phyloP scores from a whole-genome alignment of 495 filamentous ascomycete genomes.

The Elasticomyces elasticus region DNA sequence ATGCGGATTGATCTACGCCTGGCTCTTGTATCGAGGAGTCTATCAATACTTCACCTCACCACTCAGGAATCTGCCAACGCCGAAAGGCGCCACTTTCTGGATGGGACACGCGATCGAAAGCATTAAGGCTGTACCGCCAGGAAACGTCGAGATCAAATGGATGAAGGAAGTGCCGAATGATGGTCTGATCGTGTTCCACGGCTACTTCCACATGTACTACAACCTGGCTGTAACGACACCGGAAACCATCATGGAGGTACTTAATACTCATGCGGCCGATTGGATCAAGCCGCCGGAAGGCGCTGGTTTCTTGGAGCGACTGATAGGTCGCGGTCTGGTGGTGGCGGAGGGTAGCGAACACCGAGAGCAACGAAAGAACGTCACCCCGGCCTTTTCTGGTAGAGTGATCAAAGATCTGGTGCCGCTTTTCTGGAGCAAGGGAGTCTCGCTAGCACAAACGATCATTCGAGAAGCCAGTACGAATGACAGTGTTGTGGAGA shows the following conservation, averaged over 20 bases:
- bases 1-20: not conserved
- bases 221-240: conserved; percentile 24
- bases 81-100: not conserved
- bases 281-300: conserved; percentile 42
- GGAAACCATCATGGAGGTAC: conserved; percentile 26
- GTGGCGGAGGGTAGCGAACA: conserved; percentile 31
- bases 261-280: conserved; percentile 37
- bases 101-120: not conserved
- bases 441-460: conserved; percentile 31
- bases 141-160: not conserved
- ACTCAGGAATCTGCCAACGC: not conserved
- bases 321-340: conserved; percentile 30
- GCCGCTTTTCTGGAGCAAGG: conserved; percentile 37
- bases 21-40: not conserved
- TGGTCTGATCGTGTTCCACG: conserved; percentile 25
- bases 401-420: conserved; percentile 31
- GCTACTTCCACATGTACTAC: conserved; percentile 19
- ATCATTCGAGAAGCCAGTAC: conserved; percentile 21
- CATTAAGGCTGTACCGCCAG: not conserved
- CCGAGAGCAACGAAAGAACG: conserved; percentile 28
- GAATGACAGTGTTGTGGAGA: conserved; percentile 21
- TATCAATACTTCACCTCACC: not conserved
- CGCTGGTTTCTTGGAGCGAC: conserved; percentile 27
- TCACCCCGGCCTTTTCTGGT: conserved; percentile 30
- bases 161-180: conserved; percentile 20